Percentiles rank a stretch among this genome's conserved stretches.
phyloP scores from a whole-genome alignment of 768 basidiomycete species.

The Suillus plorans region DNA sequence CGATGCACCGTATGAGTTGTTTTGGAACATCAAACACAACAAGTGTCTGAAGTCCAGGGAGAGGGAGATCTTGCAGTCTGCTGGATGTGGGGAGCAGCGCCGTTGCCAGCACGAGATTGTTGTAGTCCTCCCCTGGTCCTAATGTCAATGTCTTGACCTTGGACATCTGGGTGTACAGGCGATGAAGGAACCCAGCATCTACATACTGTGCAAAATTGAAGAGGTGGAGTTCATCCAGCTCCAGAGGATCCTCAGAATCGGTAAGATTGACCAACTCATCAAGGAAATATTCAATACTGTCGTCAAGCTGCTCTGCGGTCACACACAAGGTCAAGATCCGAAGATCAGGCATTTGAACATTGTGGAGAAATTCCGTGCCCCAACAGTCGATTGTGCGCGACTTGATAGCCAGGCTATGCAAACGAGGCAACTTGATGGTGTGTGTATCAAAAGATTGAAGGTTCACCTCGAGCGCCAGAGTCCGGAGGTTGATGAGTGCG shows the following conservation, averaged over 20 bases:
- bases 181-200: background rate
- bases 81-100: background rate
- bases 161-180: background rate
- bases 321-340: background rate
- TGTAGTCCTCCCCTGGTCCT: background rate
- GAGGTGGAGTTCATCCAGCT: conserved; percentile 1
- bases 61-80: background rate
- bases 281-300: background rate
- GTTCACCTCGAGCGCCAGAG: background rate
- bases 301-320: too few relatives aligned
- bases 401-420: background rate
- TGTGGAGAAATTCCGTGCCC: background rate
- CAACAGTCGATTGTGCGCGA: background rate
- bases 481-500: background rate
- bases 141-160: background rate
- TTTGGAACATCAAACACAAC: background rate
- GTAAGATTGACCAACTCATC: background rate
- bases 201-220: background rate
- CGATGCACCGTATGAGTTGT: background rate
- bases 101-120: background rate
- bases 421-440: background rate
- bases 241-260: background rate
- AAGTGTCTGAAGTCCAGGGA: background rate
- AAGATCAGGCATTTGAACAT: background rate
- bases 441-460: background rate